Conservation (phyloP, 2,329 filamentous ascomycete species). For the Cladophialophora yegresii region DNA sequence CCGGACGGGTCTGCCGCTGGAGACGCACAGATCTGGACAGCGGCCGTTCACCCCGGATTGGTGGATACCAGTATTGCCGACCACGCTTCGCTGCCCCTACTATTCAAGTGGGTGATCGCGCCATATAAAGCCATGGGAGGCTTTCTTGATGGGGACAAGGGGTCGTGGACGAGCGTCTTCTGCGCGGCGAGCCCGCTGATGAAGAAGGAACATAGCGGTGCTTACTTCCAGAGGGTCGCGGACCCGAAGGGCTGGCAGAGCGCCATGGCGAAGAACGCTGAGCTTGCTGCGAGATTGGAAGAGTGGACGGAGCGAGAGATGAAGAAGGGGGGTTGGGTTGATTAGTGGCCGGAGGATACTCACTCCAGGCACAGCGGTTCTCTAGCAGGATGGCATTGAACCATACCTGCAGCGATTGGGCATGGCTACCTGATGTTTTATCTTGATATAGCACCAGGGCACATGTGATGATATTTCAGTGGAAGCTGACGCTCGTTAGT, state of each 20-base stretch:
- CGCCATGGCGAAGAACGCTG: slow-evolving; percentile 40
- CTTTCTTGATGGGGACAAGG: slow-evolving; percentile 35
- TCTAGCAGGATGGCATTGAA: no score
- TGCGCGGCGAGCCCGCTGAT: slow-evolving; percentile 40
- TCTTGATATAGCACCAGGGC: neutral
- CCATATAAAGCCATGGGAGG: slow-evolving; percentile 34
- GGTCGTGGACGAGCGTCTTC: slow-evolving; percentile 47
- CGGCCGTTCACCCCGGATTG: slow-evolving; percentile 53
- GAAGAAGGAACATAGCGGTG: slow-evolving; percentile 41
- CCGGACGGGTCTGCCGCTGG: neutral
- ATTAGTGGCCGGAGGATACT: neutral
- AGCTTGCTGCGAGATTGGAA: slow-evolving; percentile 44
- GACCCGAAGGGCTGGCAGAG: slow-evolving; percentile 38
- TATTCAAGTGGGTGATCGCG: slow-evolving; percentile 21
- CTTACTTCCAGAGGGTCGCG: slow-evolving; percentile 48
- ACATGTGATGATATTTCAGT: no score
- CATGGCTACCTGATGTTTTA: no score
- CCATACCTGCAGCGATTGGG: no score
- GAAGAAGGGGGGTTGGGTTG: slow-evolving; percentile 11
- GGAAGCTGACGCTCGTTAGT: no score
- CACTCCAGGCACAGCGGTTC: neutral
- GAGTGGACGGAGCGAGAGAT: slow-evolving; percentile 45
- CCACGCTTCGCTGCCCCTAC: slow-evolving; percentile 31
- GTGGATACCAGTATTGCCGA: slow-evolving; percentile 48
- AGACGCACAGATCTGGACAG: slow-evolving; percentile 46